Percentiles rank a stretch among this genome's conserved stretches.
These are phyloP conservation scores for Wallemia ichthyophaga DNA, from an alignment of 1,284 basidiomycete species.

Conservation along the genomic window DNA sequence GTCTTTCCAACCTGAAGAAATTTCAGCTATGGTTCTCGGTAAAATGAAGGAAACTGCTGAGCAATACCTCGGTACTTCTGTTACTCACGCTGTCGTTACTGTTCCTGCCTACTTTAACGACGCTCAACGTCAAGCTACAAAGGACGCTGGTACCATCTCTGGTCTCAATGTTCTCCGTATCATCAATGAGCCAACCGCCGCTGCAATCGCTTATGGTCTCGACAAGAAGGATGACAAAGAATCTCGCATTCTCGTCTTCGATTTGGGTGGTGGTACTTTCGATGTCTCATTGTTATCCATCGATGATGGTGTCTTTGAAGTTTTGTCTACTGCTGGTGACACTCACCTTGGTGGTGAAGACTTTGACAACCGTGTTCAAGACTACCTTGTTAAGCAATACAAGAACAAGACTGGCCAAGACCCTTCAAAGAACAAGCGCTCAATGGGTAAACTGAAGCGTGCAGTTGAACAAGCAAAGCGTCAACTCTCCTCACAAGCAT, in stretches of 20 bases:
- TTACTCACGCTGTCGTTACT: slow-evolving; percentile 91
- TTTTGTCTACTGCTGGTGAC: slow-evolving; percentile 91
- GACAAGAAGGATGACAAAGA: slow-evolving; percentile 74
- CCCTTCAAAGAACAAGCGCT: slow-evolving; percentile 54
- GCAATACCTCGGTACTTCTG: slow-evolving; percentile 83
- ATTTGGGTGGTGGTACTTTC: slow-evolving; percentile 94
- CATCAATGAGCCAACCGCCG: slow-evolving; percentile 96
- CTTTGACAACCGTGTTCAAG: slow-evolving; percentile 88
- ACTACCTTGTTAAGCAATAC: slow-evolving; percentile 71
- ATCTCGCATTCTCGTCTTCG: slow-evolving; percentile 89
- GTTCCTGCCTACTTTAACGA: slow-evolving; percentile 99
- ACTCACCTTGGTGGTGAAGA: slow-evolving; percentile 98
- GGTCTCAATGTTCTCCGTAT: slow-evolving; percentile 88
- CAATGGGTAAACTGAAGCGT: slow-evolving; percentile 86
- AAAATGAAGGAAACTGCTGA: slow-evolving; percentile 99
- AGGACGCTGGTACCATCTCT: slow-evolving; percentile 89
- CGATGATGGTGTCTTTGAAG: slow-evolving; percentile 85
- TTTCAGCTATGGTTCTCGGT: slow-evolving; percentile 70
- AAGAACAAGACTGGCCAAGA: slow-evolving; percentile 86
- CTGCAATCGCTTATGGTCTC: slow-evolving; percentile 81
- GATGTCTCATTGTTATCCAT: slow-evolving; percentile 94
- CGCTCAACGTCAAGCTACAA: slow-evolving; percentile 94
- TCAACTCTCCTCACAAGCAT: slow-evolving; percentile 55
- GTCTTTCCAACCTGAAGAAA: slow-evolving; percentile 36
- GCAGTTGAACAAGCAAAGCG: slow-evolving; percentile 98